These are phyloP conservation scores for Beauveria brongniartii DNA, from an alignment of 2,329 filamentous ascomycete species.

Conservation along the genomic window DNA sequence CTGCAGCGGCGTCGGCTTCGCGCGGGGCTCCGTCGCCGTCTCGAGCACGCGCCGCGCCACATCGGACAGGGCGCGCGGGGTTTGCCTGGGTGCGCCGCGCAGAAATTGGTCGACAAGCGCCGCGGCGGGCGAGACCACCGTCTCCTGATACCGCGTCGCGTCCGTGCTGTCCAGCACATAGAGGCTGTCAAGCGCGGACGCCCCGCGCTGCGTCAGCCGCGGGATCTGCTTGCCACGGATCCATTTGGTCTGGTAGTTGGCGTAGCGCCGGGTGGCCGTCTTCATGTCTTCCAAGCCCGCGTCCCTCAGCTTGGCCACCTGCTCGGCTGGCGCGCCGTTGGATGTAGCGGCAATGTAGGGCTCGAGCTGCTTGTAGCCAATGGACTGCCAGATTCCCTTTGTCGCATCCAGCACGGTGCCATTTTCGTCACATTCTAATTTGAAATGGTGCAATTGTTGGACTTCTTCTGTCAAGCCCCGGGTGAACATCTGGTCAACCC, in stretches of 20 bases:
- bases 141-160: conserved; percentile 47
- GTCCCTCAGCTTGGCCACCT: conserved; percentile 47
- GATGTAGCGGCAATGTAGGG: conserved; percentile 50
- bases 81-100: conserved; percentile 41
- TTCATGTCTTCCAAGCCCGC: conserved; percentile 68
- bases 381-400: conserved; percentile 90
- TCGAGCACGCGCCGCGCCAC: conserved; percentile 49
- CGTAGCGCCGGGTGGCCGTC: conserved; percentile 78
- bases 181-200: conserved; percentile 46
- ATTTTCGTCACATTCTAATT: conserved; percentile 24
- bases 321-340: conserved; percentile 24
- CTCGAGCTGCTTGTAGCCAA: conserved; percentile 88
- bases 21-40: conserved; percentile 34
- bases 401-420: conserved; percentile 59
- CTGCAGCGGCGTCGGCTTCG: conserved; percentile 44
- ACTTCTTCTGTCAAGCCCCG: conserved; percentile 43
- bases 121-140: conserved; percentile 59
- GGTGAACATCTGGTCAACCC: conserved; percentile 78
- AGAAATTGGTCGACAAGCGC: conserved; percentile 58
- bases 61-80: conserved; percentile 39
- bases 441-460: conserved; percentile 35
- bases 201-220: conserved; percentile 48
- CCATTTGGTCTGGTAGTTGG: conserved; percentile 77
- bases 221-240: conserved; percentile 75
- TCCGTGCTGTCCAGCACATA: conserved; percentile 80